Conservation (phyloP, 2,329 filamentous ascomycete species). For the Capronia epimyces region DNA sequence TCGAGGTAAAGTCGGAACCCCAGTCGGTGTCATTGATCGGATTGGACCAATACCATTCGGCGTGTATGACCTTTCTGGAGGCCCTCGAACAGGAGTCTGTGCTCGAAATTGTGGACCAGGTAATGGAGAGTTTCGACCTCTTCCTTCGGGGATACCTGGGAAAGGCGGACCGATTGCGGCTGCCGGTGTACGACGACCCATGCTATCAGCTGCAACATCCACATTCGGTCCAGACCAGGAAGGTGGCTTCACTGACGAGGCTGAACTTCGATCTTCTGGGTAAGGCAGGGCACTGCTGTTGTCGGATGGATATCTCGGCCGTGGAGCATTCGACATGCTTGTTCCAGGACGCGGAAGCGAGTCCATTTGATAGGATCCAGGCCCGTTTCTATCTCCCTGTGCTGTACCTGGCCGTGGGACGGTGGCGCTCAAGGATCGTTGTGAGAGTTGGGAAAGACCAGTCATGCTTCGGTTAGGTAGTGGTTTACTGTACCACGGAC, state of each 20-base stretch:
- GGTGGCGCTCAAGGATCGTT: constrained; percentile 30
- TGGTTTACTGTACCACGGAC: constrained; percentile 23
- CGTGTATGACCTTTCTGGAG: constrained; percentile 25
- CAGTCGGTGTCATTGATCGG: constrained; percentile 19
- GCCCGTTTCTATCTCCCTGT: constrained; percentile 28
- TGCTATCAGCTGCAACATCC: constrained; percentile 6
- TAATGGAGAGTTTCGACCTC: constrained; percentile 24
- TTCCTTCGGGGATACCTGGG: constrained; percentile 21
- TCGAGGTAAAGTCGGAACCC: constrained; percentile 20
- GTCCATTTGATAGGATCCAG: constrained; percentile 31
- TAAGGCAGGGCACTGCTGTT: constrained; percentile 19
- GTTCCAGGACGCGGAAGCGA: constrained; percentile 29
- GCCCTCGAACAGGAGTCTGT: constrained; percentile 20
- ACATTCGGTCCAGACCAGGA: constrained; percentile 16
- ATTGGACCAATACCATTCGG: constrained; percentile 14
- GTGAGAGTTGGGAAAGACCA: constrained; percentile 29
- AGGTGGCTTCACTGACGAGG: constrained; percentile 15
- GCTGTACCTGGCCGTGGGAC: constrained; percentile 27
- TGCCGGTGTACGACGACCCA: constrained; percentile 19
- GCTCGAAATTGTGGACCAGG: constrained; percentile 20
- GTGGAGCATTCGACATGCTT: constrained; percentile 23
- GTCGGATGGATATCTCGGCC: constrained; percentile 19
- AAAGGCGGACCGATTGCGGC: constrained; percentile 13
- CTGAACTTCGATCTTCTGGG: constrained; percentile 20
- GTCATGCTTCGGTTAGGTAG: constrained; percentile 23